Percentiles rank a stretch among this genome's conserved stretches.
These are phyloP conservation scores for Wickerhamiella spandovensis DNA, from an alignment of 805 yeast species.

Conservation along the genomic window DNA sequence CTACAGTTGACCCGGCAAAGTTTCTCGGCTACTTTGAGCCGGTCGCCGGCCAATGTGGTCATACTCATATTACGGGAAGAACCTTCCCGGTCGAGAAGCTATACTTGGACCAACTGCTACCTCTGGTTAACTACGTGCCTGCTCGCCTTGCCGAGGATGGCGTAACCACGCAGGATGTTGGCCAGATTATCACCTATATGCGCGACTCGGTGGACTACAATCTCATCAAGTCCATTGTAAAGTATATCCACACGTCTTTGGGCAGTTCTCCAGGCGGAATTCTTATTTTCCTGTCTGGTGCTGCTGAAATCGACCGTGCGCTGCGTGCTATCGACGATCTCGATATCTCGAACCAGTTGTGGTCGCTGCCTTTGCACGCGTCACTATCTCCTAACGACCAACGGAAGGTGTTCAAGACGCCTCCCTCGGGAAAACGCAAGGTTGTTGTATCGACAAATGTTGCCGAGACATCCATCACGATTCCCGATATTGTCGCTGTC, in stretches of 20 bases:
- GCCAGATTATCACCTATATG: conserved; percentile 20
- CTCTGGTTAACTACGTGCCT: conserved; percentile 37
- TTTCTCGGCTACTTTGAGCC: conserved; percentile 55
- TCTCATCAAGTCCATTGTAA: conserved; percentile 45
- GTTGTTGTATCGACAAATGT: conserved; percentile 84
- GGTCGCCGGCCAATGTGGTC: conserved; percentile 29
- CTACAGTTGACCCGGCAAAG: conserved; percentile 64
- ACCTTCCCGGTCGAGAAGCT: conserved; percentile 80
- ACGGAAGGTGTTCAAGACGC: conserved; percentile 49
- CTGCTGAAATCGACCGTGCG: conserved; percentile 67
- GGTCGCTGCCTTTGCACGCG: conserved; percentile 71
- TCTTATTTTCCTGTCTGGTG: conserved; percentile 79
- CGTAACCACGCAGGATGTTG: conserved; percentile 16
- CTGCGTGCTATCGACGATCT: conserved; percentile 29
- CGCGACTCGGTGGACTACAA: conserved; percentile 52
- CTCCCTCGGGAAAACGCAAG: conserved; percentile 48
- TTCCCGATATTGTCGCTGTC: conserved; percentile 87
- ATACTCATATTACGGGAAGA: conserved; percentile 79
- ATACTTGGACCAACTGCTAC: conserved; percentile 56
- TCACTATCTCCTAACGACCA: conserved; percentile 77
- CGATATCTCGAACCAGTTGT: conserved; percentile 22
- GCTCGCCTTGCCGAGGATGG: conserved; percentile 11
- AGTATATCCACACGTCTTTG: conserved; percentile 39
- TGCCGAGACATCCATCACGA: conserved; percentile 95
- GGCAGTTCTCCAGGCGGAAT: conserved; percentile 53